These are phyloP conservation scores for Glycine soja DNA, from an alignment of 306 rosid species.

Conservation along the genomic window DNA sequence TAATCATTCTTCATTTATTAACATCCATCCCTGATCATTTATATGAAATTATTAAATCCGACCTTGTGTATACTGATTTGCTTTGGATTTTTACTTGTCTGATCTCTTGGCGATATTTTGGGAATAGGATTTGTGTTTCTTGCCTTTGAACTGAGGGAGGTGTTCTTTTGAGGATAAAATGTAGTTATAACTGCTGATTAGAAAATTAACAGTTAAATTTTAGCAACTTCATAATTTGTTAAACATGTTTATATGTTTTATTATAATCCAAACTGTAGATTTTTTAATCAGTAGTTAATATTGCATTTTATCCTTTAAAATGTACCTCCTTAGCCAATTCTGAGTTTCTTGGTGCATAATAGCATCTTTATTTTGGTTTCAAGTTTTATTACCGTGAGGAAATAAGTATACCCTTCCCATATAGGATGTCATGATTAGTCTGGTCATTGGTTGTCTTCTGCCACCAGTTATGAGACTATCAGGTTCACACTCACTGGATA, in stretches of 20 bases:
- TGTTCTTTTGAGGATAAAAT: not conserved
- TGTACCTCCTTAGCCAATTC: not conserved
- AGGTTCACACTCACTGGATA: not conserved
- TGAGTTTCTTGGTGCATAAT: not conserved
- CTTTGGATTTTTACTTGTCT: not conserved
- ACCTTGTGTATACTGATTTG: not conserved
- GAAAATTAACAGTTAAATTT: not conserved
- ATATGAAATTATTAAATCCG: conserved; percentile 32
- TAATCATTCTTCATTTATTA: conserved; percentile 32
- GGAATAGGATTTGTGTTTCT: conserved; percentile 6
- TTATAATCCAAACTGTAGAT: not conserved
- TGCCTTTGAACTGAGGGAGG: not conserved
- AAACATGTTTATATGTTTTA: not conserved
- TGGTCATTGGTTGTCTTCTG: not conserved
- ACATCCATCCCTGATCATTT: conserved; percentile 16
- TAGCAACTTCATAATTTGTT: not conserved
- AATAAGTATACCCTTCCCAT: not conserved
- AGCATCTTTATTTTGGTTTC: not conserved
- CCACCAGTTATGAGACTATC: not conserved
- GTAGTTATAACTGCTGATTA: not conserved
- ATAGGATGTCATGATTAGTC: not conserved
- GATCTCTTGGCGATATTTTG: not conserved
- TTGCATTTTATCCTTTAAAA: not conserved
- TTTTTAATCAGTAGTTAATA: not conserved
- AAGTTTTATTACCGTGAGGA: not conserved